Percentiles rank a stretch among this genome's conserved stretches.
Evolutionary conservation across 1,284 basidiomycete genomes (phyloP).

Genomic region (Naganishia sp.): DNA sequence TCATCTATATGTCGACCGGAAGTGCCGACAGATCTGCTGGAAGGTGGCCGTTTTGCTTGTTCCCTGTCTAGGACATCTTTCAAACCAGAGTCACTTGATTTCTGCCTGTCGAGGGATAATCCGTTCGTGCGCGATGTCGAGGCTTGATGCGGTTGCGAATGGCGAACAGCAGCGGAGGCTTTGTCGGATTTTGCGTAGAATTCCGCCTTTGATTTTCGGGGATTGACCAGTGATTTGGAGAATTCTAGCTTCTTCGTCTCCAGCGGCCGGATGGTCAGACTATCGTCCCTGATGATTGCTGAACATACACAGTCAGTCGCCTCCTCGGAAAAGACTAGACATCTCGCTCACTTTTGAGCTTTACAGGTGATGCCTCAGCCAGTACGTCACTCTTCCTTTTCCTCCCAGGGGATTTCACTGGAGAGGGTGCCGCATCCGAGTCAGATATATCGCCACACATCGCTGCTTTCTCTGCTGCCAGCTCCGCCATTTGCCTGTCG

Average conservation of each 20-base stretch:
- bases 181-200: constrained; percentile 1
- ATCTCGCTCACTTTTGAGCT: constrained; percentile 11
- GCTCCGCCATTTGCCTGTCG: not conserved
- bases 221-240: constrained; percentile 7
- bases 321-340: not conserved
- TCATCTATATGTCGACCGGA: not conserved
- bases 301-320: not conserved
- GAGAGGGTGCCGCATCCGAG: not conserved
- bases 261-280: constrained; percentile 1
- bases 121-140: not conserved
- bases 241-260: constrained; percentile 21
- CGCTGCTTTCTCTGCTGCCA: not conserved
- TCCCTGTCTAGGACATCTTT: not conserved
- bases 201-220: not conserved
- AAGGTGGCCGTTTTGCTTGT: not conserved
- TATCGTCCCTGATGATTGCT: constrained; percentile 5
- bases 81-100: not conserved
- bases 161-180: not conserved
- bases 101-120: not conserved
- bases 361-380: constrained; percentile 24
- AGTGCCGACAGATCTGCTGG: not conserved
- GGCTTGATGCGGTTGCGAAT: not conserved
- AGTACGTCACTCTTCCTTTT: constrained; percentile 22
- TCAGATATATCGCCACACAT: not conserved
- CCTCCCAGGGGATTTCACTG: constrained; percentile 1